Base-by-base conservation (phyloP, 768 basidiomycete genomes). In the Amanita polypyramis region DNA sequence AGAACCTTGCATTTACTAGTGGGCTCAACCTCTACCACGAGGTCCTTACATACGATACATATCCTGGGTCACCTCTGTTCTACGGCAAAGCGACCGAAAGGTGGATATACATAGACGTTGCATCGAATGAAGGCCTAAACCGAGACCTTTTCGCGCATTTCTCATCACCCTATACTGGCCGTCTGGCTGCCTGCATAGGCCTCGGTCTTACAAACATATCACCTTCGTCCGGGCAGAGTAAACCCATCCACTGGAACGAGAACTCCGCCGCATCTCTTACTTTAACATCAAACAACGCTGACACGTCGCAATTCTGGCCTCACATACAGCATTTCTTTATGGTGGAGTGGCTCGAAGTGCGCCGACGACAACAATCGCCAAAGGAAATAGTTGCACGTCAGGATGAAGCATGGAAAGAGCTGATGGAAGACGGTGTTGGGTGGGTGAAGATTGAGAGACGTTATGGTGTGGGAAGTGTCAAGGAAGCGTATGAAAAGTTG, bases 21-120 rank as follows among this genome's bases (percentile, higher is more conserved):
- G 58, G 64, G 0, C 68, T 85, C 2, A 66, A 67, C 7, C 66
- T 82, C 15, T 84, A 84, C 52, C 65, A 82, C 53, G 69, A 74
- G 3, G 75, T 81, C 1, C 56, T 77, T 25, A 69, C 71, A 25
- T 85, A 85, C 54, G 70, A 69, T n/a, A 58, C 58, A 1, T 70
- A 80, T 48, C 55, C 64, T 4, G 60, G 61, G 0, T 54, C 60
- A 8, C 36, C 50, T 1, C 52, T 63, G 10, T 59, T 71, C 37
- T 62, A 65, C 34, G 56, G 57, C 5, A 54, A 55, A 12, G 50
- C 50, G 5, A 46, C 58, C 1, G 53, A 65, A 45, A 64, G 64
- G 30, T 80, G 77, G 75, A 59, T 82, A 9, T 84, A 83, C 50
- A 61, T 80, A 19, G 83, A 85, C 57, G 70, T 85, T 10, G 75